Conservation (phyloP, 495 filamentous ascomycete genomes). For the Podospora conica region DNA sequence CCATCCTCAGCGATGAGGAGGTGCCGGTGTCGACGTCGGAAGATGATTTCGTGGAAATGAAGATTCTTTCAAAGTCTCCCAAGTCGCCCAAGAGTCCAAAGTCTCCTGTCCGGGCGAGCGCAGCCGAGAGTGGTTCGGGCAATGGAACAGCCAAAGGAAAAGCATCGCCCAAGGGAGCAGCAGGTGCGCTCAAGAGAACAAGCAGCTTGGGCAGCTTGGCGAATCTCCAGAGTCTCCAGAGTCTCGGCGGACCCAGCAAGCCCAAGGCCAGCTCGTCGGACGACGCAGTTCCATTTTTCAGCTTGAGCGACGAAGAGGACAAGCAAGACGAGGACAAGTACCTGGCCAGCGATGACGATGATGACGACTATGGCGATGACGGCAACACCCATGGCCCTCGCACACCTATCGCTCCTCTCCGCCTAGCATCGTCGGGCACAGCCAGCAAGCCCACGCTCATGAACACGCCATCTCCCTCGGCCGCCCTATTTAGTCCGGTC, state of each 20-base stretch:
- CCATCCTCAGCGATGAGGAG: background rate
- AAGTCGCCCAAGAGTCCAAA: background rate
- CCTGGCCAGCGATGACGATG: slow-evolving; percentile 18
- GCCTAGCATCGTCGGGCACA: background rate
- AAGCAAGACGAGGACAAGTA: background rate
- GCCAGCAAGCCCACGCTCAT: background rate
- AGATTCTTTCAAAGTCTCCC: background rate
- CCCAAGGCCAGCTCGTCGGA: background rate
- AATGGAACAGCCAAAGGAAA: background rate
- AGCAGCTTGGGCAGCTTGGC: background rate
- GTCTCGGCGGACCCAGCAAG: background rate
- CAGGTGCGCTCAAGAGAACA: background rate
- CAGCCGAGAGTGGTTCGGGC: too few relatives aligned
- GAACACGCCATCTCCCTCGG: slow-evolving; percentile 18
- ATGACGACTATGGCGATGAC: slow-evolving; percentile 25
- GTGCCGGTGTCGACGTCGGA: background rate
- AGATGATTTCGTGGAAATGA: background rate
- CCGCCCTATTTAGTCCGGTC: slow-evolving; percentile 24
- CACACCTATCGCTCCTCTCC: too few relatives aligned
- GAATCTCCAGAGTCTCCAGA: background rate
- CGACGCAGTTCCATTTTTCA: slow-evolving; percentile 22
- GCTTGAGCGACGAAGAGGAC: slow-evolving; percentile 24
- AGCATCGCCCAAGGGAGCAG: background rate
- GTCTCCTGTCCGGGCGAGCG: background rate
- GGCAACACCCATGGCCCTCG: background rate